Base-by-base conservation (phyloP, 345 rosid genomes). In the Rhodomyrtus tomentosa region DNA sequence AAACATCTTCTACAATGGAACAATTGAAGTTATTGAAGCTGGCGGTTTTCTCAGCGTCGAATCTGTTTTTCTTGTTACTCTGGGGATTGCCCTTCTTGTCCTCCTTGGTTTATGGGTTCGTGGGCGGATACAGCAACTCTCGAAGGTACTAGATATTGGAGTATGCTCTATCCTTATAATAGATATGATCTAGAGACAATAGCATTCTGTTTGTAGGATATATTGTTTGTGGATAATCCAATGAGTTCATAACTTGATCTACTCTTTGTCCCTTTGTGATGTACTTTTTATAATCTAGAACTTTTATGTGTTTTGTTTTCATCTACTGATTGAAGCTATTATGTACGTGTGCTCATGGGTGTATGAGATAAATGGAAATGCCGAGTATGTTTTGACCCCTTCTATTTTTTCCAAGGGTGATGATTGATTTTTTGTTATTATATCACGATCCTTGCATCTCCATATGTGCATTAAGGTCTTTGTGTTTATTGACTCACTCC, bases 21-120 rank as follows among this genome's bases (percentile, higher is more conserved):
- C 99, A 84, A 86, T 97, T n/a, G 99, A 97, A 91, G 98, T 95
- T 84, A 90, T 94, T 72, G 99, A 97, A 86, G 88, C 91, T 50
- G 98, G 98, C 50, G 93, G 93, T 80, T 91, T 95, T 87, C 84
- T 95, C 80, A 95, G 94, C 86, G 87, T 94, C 79, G 99, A 97
- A 86, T 95, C 99, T 32, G 94, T 97, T 84, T 94, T 97, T 87
- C 98, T 97, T 58, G 87, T 93, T 76, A 92, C 96, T 84, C 93
- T 96, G 82, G 95, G 96, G 20, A 56, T 90, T 15, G 94, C 95
- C 27, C 89, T 92, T 86, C 92, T 94, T 84, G 86, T 92, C 84
- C 84, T 94, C 84, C 88, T 92, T 84, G 90, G 91, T 76, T 82
- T 97, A 55, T 97, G 96, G 96, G 87, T 93, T 85, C 93, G 93